Evolutionary conservation across 768 basidiomycete genomes (phyloP).

Genomic region (Leucocoprinus leucothites): DNA sequence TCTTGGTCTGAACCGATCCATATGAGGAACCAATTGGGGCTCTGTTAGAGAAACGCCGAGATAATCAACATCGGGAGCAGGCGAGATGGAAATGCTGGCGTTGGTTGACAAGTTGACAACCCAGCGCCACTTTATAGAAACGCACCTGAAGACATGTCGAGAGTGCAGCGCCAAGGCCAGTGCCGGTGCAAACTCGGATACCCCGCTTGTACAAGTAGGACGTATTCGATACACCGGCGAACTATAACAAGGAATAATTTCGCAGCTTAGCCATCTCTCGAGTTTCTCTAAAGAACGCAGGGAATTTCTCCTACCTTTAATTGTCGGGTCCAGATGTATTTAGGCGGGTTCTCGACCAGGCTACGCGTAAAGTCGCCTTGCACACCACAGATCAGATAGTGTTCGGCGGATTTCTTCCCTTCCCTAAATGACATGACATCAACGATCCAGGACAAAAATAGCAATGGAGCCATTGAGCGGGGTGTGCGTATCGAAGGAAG

Average conservation of each 20-base stretch:
- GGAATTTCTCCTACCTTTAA: constrained; percentile 54
- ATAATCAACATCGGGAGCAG: neutral
- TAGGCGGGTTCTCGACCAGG: constrained; percentile 71
- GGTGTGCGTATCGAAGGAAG: neutral
- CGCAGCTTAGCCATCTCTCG: neutral
- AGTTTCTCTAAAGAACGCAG: neutral
- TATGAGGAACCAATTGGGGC: constrained; percentile 64
- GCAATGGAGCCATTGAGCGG: constrained; percentile 1
- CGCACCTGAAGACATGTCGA: constrained; percentile 79
- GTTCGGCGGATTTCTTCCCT: constrained; percentile 67
- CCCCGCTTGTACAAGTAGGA: constrained; percentile 75
- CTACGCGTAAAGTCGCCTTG: constrained; percentile 80
- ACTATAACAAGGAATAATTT: constrained; percentile 32
- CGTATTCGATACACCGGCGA: constrained; percentile 81
- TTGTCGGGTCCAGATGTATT: constrained; percentile 73
- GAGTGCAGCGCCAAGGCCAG: constrained; percentile 78
- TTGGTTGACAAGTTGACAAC: no score
- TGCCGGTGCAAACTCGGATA: constrained; percentile 83
- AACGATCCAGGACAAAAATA: neutral
- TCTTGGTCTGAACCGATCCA: constrained; percentile 87
- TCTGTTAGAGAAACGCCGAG: constrained; percentile 24
- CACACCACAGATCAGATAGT: constrained; percentile 83
- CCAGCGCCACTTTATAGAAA: no score
- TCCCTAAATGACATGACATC: constrained; percentile 41
- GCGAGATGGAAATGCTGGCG: neutral